These are phyloP conservation scores for Yamadazyma conglobata DNA, from an alignment of 1,139 yeast genomes.

Conservation along the genomic window DNA sequence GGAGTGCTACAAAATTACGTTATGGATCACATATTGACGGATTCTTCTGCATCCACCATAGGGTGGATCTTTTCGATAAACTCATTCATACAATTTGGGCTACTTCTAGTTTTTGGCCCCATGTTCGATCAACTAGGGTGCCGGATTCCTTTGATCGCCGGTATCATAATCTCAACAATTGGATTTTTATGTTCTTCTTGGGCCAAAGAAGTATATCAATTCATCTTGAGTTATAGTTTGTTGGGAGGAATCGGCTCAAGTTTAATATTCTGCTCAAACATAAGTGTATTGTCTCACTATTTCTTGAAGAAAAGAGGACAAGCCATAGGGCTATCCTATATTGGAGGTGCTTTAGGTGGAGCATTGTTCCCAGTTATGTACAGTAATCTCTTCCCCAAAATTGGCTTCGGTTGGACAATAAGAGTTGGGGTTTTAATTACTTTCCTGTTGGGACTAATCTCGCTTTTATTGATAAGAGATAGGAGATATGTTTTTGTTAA, in stretches of 20 bases:
- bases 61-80: constrained; percentile 35
- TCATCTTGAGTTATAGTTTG: constrained; percentile 57
- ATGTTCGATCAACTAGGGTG: constrained; percentile 58
- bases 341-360: constrained; percentile 67
- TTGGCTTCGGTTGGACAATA: constrained; percentile 65
- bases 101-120: constrained; percentile 52
- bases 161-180: constrained; percentile 40
- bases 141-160: constrained; percentile 42
- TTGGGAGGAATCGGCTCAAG: constrained; percentile 59
- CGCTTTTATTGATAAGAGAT: constrained; percentile 41
- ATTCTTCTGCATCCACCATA: constrained; percentile 20
- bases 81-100: constrained; percentile 36
- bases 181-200: constrained; percentile 55
- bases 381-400: constrained; percentile 37
- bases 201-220: constrained; percentile 52
- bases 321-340: constrained; percentile 55
- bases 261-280: constrained; percentile 53
- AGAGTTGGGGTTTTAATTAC: constrained; percentile 53
- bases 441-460: constrained; percentile 32
- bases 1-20: constrained; percentile 30
- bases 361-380: constrained; percentile 56
- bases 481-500: constrained; percentile 20
- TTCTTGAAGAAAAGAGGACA: constrained; percentile 52
- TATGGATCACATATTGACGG: constrained; percentile 16
- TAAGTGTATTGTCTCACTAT: constrained; percentile 64